These are phyloP conservation scores for Sungouiozyma intestinalis DNA, from an alignment of 805 yeast genomes.

Conservation along the genomic window DNA sequence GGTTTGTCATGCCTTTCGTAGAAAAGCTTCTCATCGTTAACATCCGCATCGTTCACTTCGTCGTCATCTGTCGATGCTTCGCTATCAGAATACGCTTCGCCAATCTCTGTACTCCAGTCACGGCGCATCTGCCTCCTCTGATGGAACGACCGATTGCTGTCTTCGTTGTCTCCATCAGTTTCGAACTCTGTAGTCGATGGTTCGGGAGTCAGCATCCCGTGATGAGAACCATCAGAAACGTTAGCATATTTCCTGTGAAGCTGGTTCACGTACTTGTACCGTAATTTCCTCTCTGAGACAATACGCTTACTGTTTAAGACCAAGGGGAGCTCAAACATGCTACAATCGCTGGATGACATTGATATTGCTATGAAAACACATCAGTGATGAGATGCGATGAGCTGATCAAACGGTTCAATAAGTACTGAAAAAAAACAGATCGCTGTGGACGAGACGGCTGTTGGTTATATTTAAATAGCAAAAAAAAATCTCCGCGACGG, in stretches of 20 bases:
- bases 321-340: slow-evolving; percentile 24
- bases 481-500: slow-evolving; percentile 15
- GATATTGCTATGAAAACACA: neutral
- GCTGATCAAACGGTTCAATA: neutral
- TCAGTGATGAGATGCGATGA: neutral
- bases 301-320: slow-evolving; percentile 6
- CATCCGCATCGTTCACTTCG: slow-evolving; percentile 2
- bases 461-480: neutral
- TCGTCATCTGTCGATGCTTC: slow-evolving; percentile 8
- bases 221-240: slow-evolving; percentile 1
- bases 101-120: slow-evolving; percentile 15
- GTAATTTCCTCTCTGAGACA: slow-evolving; percentile 17
- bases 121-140: slow-evolving; percentile 11
- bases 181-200: slow-evolving; percentile 19
- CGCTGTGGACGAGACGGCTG: neutral
- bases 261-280: slow-evolving; percentile 21
- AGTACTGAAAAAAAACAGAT: too few relatives aligned
- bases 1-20: slow-evolving; percentile 24
- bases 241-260: slow-evolving; percentile 11
- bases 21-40: slow-evolving; percentile 8
- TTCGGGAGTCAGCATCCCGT: slow-evolving; percentile 17
- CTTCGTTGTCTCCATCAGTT: slow-evolving; percentile 7
- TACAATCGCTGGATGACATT: neutral
- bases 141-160: neutral
- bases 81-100: slow-evolving; percentile 11